Conservation (phyloP, 257 asterid species). For the Solanum pennellii region DNA sequence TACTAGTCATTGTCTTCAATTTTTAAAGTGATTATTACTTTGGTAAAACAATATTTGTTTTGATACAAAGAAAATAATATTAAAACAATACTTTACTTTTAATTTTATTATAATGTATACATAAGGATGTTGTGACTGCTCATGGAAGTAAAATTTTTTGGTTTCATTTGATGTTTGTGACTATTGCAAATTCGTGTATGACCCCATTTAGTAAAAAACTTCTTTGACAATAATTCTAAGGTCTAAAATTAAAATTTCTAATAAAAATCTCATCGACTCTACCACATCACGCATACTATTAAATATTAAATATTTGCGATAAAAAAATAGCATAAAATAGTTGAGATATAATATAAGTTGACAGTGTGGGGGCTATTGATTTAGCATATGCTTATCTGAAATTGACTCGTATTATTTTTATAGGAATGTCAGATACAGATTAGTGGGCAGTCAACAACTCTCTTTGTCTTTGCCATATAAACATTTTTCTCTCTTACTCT, state of each 20-base stretch:
- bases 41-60: not conserved
- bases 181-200: accelerated
- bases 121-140: not conserved
- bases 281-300: too few relatives aligned
- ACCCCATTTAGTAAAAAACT: too few relatives aligned
- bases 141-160: not conserved
- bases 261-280: accelerated
- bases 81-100: not conserved
- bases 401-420: not conserved
- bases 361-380: not conserved
- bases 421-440: conserved; percentile 29
- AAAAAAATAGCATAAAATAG: not conserved
- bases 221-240: too few relatives aligned
- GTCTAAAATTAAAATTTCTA: too few relatives aligned
- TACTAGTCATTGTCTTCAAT: too few relatives aligned
- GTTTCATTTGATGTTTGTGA: too few relatives aligned
- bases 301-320: too few relatives aligned
- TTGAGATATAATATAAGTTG: not conserved
- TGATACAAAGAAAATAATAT: not conserved
- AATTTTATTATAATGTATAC: not conserved
- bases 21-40: too few relatives aligned
- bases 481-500: not conserved
- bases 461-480: not conserved
- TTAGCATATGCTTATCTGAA: not conserved
- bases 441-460: conserved; percentile 28